Base-by-base conservation (phyloP, 768 basidiomycete genomes). In the Tricholoma matsutake region DNA sequence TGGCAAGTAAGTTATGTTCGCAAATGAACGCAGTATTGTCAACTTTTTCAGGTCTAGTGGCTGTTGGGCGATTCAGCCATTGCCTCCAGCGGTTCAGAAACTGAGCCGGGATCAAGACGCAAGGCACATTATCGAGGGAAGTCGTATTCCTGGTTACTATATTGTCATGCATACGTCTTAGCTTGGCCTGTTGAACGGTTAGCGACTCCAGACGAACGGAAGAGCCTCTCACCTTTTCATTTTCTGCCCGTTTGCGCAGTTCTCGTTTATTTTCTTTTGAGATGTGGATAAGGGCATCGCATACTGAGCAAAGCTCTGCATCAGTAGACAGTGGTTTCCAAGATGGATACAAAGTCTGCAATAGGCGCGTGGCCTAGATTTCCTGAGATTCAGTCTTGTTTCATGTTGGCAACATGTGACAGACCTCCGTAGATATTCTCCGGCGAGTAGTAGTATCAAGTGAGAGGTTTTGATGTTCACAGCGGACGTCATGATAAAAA, bases 21-120 rank as follows among this genome's bases (percentile, higher is more conserved):
- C 93, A 94, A 54, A 92, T 65, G 67, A 90, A 86, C 8, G 69
- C 66, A 11, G 78, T 74, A 64, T 86, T 92, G 70, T 91, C 85
- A 35, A 93, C 69, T 5, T 56, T 60, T n/a, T 81, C 79, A 0
- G 92, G 92, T 31, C 91, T 83, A 54, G 75, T 68, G 60, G 83
- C 82, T 6, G 77, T 72, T 14, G 88, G 88, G 56, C 80, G 81
- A 57, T 75, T 75, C 6, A 87, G 68, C 93, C 93, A 94, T 59
- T 80, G 78, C 58, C 79, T 78, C 93, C 93, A 95, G 39, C 75
- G 67, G 25, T 80, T 84, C 54, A 88, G 72, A 68, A 93, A 95
- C 2, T 76, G 76, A 31, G 81, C 74, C 7, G 88, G 81, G 41
- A 91, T 72, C 41, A 91, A 74, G 10, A 86, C 86, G 65, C 81